These are phyloP conservation scores for Nitzschia palea DNA, from an alignment of 108 stramenopile genomes.

Conservation along the genomic window DNA sequence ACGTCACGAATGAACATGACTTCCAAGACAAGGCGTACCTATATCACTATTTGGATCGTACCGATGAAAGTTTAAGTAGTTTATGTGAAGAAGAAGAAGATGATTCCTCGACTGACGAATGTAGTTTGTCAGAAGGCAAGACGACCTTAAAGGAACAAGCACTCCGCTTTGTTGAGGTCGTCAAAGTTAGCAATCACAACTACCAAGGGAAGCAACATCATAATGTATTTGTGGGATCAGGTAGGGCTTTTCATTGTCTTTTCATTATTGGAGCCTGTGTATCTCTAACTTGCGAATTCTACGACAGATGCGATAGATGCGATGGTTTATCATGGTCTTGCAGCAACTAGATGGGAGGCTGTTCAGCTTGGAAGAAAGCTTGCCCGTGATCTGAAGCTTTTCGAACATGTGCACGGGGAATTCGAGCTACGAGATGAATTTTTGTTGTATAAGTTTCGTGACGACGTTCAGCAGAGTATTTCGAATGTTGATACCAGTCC, in stretches of 20 bases:
- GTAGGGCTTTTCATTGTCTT: background rate
- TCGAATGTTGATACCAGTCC: background rate
- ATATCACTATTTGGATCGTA: constrained; percentile 40
- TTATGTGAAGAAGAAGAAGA: background rate
- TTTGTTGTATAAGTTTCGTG: background rate
- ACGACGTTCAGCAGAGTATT: background rate
- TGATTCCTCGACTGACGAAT: background rate
- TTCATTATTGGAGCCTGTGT: too few species aligned
- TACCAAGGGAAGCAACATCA: background rate
- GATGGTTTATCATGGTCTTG: constrained; percentile 42
- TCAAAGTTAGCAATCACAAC: background rate
- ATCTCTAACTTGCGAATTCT: too few species aligned
- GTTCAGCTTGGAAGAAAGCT: constrained; percentile 53
- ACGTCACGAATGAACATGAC: constrained; percentile 35
- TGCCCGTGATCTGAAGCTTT: constrained; percentile 41
- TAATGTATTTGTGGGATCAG: background rate
- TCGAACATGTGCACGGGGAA: constrained; percentile 12
- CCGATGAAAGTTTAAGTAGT: background rate
- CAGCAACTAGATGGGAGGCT: constrained; percentile 52
- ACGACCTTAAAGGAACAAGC: background rate
- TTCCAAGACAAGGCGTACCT: constrained; percentile 52
- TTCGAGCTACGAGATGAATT: background rate
- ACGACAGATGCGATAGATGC: constrained; percentile 44
- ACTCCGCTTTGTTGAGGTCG: background rate
- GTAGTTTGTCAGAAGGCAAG: background rate